Conservation (phyloP, 331 rosid species). For the Stylosanthes scabra region DNA sequence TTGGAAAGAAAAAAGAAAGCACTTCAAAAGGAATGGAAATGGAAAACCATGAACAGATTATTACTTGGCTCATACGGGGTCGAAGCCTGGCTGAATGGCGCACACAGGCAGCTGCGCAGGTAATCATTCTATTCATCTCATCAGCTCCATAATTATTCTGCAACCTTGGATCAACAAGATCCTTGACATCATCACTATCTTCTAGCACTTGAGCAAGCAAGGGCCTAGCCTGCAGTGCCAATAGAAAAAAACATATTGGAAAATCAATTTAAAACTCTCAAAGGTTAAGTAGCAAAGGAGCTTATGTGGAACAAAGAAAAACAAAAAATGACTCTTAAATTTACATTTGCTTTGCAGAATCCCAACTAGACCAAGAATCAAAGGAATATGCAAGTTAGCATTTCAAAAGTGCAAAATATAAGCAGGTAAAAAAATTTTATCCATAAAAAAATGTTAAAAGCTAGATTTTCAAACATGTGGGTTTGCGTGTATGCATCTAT, state of each 20-base stretch:
- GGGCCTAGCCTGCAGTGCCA: conserved; percentile 60
- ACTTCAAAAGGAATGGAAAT: background rate
- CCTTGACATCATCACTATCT: conserved; percentile 42
- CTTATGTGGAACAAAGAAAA: background rate
- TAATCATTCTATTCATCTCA: conserved; percentile 64
- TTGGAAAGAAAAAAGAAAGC: too few relatives aligned
- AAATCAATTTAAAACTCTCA: background rate
- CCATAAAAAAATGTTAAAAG: background rate
- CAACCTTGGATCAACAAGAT: conserved; percentile 60
- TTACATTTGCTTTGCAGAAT: too few relatives aligned
- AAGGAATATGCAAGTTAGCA: too few relatives aligned
- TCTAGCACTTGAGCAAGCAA: conserved; percentile 54
- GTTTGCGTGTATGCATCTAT: background rate
- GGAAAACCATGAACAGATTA: background rate
- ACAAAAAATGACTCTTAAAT: background rate
- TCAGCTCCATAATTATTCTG: conserved; percentile 43
- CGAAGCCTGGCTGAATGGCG: conserved; percentile 64
- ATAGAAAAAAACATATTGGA: background rate
- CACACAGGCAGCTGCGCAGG: conserved; percentile 69
- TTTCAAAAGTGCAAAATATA: too few relatives aligned
- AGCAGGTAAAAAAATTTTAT: too few relatives aligned
- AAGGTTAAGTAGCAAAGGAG: background rate
- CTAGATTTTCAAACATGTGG: background rate
- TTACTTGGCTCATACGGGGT: conserved; percentile 69
- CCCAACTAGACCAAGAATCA: background rate